These are phyloP conservation scores for Gloeopeniophorella convolvens DNA, from an alignment of 768 basidiomycete species.

Conservation along the genomic window DNA sequence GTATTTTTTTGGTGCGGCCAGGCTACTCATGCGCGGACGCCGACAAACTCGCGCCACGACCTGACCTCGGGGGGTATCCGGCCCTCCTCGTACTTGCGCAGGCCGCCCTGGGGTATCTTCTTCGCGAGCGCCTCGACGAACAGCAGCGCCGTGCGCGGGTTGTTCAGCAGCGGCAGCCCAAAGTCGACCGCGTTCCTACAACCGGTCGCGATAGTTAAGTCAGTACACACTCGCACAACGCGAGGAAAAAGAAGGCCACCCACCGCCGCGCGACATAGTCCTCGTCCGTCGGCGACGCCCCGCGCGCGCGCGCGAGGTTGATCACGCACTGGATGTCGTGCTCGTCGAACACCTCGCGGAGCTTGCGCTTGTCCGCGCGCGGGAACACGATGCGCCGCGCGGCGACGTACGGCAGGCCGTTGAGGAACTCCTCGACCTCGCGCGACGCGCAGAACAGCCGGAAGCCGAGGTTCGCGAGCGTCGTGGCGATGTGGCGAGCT, in stretches of 20 bases:
- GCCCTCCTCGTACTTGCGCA: constrained; percentile 78
- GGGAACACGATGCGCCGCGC: constrained; percentile 96
- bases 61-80: constrained; percentile 85
- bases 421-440: constrained; percentile 74
- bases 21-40: constrained; percentile 54
- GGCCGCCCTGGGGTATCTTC: constrained; percentile 76
- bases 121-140: constrained; percentile 85
- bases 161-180: constrained; percentile 86
- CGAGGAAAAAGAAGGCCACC: constrained; percentile 24
- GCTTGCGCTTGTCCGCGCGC: constrained; percentile 89
- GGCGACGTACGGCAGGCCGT: constrained; percentile 64
- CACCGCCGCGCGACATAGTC: constrained; percentile 94
- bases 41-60: constrained; percentile 89
- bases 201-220: no score
- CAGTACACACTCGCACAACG: constrained; percentile 5
- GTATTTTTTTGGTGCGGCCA: no score
- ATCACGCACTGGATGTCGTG: constrained; percentile 93
- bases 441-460: constrained; percentile 87
- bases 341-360: constrained; percentile 90
- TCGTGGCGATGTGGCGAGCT: constrained; percentile 79
- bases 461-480: constrained; percentile 82
- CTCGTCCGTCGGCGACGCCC: constrained; percentile 72
- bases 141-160: constrained; percentile 79
- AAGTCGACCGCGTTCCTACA: constrained; percentile 18
- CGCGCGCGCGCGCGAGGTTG: constrained; percentile 82